phyloP scores from a whole-genome alignment of 1,284 basidiomycete species.

The Hypsizygus ulmarius region DNA sequence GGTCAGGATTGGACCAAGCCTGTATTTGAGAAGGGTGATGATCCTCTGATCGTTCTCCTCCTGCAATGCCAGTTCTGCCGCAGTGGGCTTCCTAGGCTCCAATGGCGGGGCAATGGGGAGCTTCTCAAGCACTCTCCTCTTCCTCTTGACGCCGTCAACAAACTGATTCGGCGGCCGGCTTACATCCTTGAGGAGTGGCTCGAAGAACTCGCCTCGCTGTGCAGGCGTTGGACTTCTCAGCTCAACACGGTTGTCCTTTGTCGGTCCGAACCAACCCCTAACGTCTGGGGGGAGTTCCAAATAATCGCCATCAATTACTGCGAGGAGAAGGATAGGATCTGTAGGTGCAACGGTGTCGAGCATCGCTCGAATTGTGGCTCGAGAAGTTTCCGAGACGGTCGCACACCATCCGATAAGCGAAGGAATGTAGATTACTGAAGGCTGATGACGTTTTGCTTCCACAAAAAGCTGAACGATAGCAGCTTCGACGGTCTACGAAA shows the following conservation, averaged over 20 bases:
- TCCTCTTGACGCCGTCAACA: slow-evolving; percentile 85
- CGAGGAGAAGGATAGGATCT: slow-evolving; percentile 90
- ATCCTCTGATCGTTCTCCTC: slow-evolving; percentile 79
- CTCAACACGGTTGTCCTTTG: slow-evolving; percentile 71
- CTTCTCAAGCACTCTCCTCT: slow-evolving; percentile 82
- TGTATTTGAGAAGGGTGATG: slow-evolving; percentile 83
- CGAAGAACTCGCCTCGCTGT: slow-evolving; percentile 80
- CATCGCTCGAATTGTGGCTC: slow-evolving; percentile 85
- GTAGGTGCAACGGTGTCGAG: slow-evolving; percentile 88
- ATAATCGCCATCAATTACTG: slow-evolving; percentile 80
- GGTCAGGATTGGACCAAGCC: slow-evolving; percentile 82
- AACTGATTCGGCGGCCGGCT: slow-evolving; percentile 82
- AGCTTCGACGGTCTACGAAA: slow-evolving; percentile 81
- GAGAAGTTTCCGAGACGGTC: slow-evolving; percentile 81
- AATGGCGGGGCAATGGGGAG: slow-evolving; percentile 89
- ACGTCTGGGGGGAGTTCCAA: slow-evolving; percentile 79
- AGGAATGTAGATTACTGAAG: slow-evolving; percentile 94
- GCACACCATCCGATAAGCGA: slow-evolving; percentile 85
- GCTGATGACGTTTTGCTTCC: slow-evolving; percentile 97
- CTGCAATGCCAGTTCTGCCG: slow-evolving; percentile 82
- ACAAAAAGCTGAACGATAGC: slow-evolving; percentile 95
- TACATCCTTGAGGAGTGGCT: slow-evolving; percentile 67
- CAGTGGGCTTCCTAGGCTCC: slow-evolving; percentile 81
- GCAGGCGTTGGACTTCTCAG: slow-evolving; percentile 50
- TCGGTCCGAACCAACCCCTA: slow-evolving; percentile 87